phyloP scores from a whole-genome alignment of 371 early-diverging fungal species.

The Ordospora colligata region DNA sequence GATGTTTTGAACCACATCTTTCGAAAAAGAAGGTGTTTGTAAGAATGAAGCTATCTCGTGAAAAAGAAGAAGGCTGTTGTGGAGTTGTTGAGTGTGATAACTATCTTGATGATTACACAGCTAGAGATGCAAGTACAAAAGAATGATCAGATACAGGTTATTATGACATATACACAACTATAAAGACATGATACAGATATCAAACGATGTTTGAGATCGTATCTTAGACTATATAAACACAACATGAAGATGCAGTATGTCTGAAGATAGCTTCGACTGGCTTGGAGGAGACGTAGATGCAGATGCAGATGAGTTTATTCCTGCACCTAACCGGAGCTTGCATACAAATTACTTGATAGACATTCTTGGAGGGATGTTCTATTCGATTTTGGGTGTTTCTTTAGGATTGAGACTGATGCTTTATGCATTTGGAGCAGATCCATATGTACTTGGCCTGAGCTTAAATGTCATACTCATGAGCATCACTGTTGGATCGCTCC shows the following conservation, averaged over 20 bases:
- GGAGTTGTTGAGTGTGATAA: background rate
- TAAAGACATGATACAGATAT: background rate
- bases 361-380: conserved; percentile 18
- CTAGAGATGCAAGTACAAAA: too few relatives aligned
- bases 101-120: background rate
- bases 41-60: conserved; percentile 1
- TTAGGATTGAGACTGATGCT: background rate
- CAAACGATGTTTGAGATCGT: background rate
- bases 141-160: background rate
- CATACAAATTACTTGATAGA: conserved; percentile 22
- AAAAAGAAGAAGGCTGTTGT: background rate
- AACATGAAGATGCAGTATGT: background rate
- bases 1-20: conserved; percentile 2
- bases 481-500: background rate
- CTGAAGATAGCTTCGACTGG: conserved; percentile 51
- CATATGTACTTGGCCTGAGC: background rate
- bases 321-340: background rate
- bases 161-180: background rate
- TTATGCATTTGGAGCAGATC: background rate
- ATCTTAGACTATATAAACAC: background rate
- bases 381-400: background rate
- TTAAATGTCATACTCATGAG: background rate
- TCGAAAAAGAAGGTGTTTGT: background rate
- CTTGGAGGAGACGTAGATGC: conserved; percentile 52
- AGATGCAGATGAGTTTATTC: conserved; percentile 48